Base-by-base conservation (phyloP, 768 basidiomycete species). In the Termitomyces sp. region DNA sequence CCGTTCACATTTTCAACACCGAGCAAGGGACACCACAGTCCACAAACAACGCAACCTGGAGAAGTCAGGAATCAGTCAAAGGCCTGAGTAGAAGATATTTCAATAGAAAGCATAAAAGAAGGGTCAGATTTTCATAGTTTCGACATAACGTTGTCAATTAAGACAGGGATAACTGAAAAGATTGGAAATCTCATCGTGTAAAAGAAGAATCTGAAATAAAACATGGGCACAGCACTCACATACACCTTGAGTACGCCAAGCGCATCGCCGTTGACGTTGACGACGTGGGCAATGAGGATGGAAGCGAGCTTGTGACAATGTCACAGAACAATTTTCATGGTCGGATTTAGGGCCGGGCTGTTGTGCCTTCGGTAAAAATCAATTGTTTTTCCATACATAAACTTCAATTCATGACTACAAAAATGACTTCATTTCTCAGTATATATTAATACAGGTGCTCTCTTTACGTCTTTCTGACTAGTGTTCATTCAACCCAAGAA, bases 141-240 rank as follows among this genome's bases (percentile, higher is more conserved):
- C 71, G 71, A 71, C 71, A 71, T 64, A 36, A 50, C 27, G 40
- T 44, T 44, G n/a, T 46, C 34, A n/a, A 48, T 68, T 71, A 69
- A 71, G 71, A 71, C 71, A 71, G 71, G 71, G 71, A 71, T 71
- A 71, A 71, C 71, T 70, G 69, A 70, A 71, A 69, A 70, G 53
- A 52, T 68, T 66, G 55, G 34, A 61, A 55, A 64, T 68, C 66
- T 69, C 69, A 70, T 71, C 71, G 39, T 39, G 49, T 20, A 50
- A 42, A 50, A 42, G 27, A 36, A 53, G 32, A 24, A 40, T 32
- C 2, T 37, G 26, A 18, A 8, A 14, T 27, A 10, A n/a, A 2
- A 52, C 12, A 7, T 14, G 39, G 20, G 7, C 2, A 24, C 37
- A 40, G 10, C 26, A 39, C 51, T 52, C 5, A 52, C 37, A 40